Percentiles rank a stretch among this genome's conserved stretches.
These are phyloP conservation scores for Solanum phureja DNA, from an alignment of 257 asterid species.

Conservation along the genomic window DNA sequence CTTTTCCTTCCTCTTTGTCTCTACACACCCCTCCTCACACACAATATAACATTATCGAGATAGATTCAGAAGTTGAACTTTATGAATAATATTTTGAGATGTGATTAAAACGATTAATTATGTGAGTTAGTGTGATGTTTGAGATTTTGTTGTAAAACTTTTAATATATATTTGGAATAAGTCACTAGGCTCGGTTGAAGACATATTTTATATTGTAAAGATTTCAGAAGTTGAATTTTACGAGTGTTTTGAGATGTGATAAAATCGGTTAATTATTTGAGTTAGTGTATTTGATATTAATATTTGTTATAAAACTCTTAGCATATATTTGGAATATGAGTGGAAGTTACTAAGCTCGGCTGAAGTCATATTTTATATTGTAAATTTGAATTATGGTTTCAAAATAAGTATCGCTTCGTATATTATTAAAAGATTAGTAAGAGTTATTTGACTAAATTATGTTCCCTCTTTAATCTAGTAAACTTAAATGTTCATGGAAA, in stretches of 20 bases:
- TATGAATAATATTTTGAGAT: accelerated
- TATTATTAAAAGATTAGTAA: background rate
- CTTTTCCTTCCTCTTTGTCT: conserved; percentile 6
- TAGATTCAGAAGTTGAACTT: background rate
- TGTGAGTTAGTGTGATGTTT: background rate
- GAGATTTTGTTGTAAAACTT: background rate
- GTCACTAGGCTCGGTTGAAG: background rate
- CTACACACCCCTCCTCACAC: background rate
- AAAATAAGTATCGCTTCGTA: background rate
- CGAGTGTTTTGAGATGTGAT: background rate
- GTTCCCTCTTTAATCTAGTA: background rate
- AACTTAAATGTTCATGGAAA: too few species aligned
- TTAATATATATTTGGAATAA: background rate
- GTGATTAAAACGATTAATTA: background rate
- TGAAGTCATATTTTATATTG: background rate
- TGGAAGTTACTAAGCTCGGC: background rate
- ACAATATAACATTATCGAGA: background rate
- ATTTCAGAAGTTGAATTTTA: background rate
- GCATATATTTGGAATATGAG: background rate
- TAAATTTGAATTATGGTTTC: too few species aligned
- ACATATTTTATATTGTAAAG: background rate
- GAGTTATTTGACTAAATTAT: background rate
- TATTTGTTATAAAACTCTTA: background rate
- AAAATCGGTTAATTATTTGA: background rate
- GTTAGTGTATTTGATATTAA: background rate